These are phyloP conservation scores for Pseudogymnoascus sp. DNA, from an alignment of 2,329 filamentous ascomycete genomes.

Conservation along the genomic window DNA sequence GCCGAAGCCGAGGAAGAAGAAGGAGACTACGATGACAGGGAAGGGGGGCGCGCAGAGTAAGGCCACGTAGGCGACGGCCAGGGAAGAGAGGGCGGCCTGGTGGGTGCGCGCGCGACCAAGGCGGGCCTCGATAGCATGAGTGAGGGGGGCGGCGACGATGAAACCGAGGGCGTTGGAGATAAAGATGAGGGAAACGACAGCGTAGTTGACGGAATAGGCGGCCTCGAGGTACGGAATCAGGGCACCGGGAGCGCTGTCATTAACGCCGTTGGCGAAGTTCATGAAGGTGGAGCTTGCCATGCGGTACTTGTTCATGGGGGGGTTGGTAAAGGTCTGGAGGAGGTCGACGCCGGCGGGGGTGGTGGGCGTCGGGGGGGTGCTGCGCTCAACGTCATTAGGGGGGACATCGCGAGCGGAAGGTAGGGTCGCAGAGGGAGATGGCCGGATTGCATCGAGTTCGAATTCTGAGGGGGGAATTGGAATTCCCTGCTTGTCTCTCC, in stretches of 20 bases:
- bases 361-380: slow-evolving; percentile 40
- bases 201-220: slow-evolving; percentile 68
- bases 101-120: slow-evolving; percentile 60
- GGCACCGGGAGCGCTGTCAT: slow-evolving; percentile 68
- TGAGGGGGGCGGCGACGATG: slow-evolving; percentile 59
- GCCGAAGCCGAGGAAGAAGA: slow-evolving; percentile 58
- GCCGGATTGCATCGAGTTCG: background rate
- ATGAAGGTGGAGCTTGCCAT: slow-evolving; percentile 56
- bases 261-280: slow-evolving; percentile 62
- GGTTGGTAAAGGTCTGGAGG: slow-evolving; percentile 50
- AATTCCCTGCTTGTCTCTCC: slow-evolving; percentile 1
- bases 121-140: slow-evolving; percentile 53
- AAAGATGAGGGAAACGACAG: slow-evolving; percentile 73
- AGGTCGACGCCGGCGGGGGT: slow-evolving; percentile 35
- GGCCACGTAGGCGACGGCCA: slow-evolving; percentile 55
- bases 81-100: slow-evolving; percentile 47
- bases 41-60: slow-evolving; percentile 64
- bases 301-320: slow-evolving; percentile 62
- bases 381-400: slow-evolving; percentile 38
- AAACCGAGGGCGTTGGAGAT: slow-evolving; percentile 71
- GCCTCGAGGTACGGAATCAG: slow-evolving; percentile 73
- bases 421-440: background rate
- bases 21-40: slow-evolving; percentile 55
- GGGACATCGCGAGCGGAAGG: background rate
- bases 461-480: background rate